A percentile compares a stretch with the other conserved stretches of the same genome.
These are phyloP conservation scores for Myxozyma geophila DNA, from an alignment of 805 yeast species.

Conservation along the genomic window DNA sequence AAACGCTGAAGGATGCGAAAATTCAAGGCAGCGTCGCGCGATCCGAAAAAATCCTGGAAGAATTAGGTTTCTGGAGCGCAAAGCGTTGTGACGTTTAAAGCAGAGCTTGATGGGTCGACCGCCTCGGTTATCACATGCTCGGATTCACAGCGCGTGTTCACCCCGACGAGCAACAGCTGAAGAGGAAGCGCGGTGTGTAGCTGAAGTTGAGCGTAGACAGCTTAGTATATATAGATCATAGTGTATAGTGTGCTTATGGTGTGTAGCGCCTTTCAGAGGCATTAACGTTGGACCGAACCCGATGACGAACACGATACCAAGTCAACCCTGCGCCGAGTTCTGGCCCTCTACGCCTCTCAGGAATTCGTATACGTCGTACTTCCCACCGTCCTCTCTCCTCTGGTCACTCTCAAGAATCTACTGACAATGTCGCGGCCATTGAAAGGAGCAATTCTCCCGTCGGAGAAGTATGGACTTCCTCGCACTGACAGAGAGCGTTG, in stretches of 20 bases:
- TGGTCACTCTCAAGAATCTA: not conserved
- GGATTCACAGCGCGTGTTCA: not conserved
- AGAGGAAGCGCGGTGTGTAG: too few relatives aligned
- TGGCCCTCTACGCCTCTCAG: too few relatives aligned
- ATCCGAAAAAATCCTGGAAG: slow-evolving; percentile 18
- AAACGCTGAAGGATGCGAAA: not conserved
- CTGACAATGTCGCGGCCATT: slow-evolving; percentile 25
- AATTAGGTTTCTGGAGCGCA: not conserved
- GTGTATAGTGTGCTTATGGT: too few relatives aligned
- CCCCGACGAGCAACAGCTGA: too few relatives aligned
- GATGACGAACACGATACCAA: too few relatives aligned
- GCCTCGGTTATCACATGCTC: not conserved
- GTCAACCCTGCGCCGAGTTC: too few relatives aligned
- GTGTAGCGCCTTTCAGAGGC: too few relatives aligned
- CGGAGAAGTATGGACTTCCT: slow-evolving; percentile 71
- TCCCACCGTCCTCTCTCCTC: not conserved
- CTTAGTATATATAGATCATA: too few relatives aligned
- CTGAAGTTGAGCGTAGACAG: too few relatives aligned
- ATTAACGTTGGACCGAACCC: too few relatives aligned
- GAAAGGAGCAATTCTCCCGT: slow-evolving; percentile 39
- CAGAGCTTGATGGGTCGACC: not conserved
- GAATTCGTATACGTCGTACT: too few relatives aligned
- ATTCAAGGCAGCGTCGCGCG: slow-evolving; percentile 11
- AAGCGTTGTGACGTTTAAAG: slow-evolving; percentile 3
- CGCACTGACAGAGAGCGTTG: slow-evolving; percentile 72